Evolutionary conservation across 176 grass and related monocot genomes (phyloP).

Genomic region (Poa pratensis): DNA sequence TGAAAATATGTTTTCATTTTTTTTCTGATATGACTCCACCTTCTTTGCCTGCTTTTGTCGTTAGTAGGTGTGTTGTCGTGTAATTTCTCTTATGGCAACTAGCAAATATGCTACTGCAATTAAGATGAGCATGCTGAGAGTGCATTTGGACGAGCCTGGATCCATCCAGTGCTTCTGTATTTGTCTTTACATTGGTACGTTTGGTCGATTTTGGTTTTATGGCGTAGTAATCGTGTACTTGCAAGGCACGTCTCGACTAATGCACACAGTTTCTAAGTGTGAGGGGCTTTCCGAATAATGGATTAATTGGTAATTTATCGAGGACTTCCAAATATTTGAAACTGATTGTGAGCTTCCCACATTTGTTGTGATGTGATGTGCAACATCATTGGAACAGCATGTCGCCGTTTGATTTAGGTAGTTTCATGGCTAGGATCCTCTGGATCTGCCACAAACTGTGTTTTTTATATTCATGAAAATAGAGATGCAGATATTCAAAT

Average conservation of each 20-base stretch:
- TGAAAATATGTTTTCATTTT: background rate
- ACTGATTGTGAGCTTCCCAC: background rate
- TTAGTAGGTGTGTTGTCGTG: background rate
- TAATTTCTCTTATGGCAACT: constrained; percentile 16
- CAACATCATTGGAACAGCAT: background rate
- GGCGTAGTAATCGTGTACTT: background rate
- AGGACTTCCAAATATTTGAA: background rate
- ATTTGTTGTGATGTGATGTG: background rate
- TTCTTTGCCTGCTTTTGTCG: background rate
- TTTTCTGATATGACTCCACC: background rate
- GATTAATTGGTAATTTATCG: background rate
- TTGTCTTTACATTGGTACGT: background rate
- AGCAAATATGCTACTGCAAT: background rate
- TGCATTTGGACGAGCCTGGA: background rate
- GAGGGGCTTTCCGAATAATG: background rate
- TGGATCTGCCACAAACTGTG: background rate
- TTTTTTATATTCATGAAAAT: background rate
- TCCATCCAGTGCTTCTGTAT: background rate
- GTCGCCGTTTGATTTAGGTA: background rate
- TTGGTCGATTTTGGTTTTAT: background rate
- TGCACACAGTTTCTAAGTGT: background rate
- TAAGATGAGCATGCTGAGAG: background rate
- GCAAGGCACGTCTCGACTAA: background rate
- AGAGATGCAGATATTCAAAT: background rate
- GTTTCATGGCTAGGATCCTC: background rate